A percentile compares a stretch with the other conserved stretches of the same genome.
Evolutionary conservation across 805 yeast genomes (phyloP).

Genomic region (Pichia paraexigua): DNA sequence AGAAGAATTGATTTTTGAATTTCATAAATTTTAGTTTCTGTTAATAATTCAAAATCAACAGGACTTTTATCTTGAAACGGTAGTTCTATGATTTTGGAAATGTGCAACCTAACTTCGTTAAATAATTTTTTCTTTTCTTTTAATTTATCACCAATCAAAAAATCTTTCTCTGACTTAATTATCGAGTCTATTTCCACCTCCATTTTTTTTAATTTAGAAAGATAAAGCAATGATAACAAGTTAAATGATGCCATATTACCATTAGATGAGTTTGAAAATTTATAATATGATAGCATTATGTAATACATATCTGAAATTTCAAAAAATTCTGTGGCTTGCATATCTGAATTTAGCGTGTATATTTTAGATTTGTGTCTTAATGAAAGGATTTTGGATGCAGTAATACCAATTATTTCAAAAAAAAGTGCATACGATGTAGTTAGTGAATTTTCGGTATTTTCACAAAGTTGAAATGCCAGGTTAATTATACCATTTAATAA

Average conservation of each 20-base stretch:
- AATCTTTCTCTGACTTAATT: not conserved
- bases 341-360: conserved; percentile 2
- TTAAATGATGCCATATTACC: not conserved
- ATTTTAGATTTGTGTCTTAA: conserved; percentile 18
- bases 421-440: conserved; percentile 40
- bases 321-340: conserved; percentile 7
- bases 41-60: not conserved
- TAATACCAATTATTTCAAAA: conserved; percentile 53
- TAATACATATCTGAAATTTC: not conserved
- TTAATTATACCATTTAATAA: conserved; percentile 30
- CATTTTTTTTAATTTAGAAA: not conserved
- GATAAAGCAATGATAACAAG: not conserved
- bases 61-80: not conserved
- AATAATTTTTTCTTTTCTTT: not conserved
- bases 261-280: not conserved
- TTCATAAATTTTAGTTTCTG: not conserved
- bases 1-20: conserved; percentile 22
- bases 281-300: not conserved
- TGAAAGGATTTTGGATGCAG: conserved; percentile 44
- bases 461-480: conserved; percentile 21
- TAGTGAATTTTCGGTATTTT: conserved; percentile 30
- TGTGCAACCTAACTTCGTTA: not conserved
- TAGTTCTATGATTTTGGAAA: not conserved
- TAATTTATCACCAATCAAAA: not conserved
- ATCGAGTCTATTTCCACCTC: not conserved